These are phyloP conservation scores for Abrus precatorius DNA, from an alignment of 306 rosid genomes.

Conservation along the genomic window DNA sequence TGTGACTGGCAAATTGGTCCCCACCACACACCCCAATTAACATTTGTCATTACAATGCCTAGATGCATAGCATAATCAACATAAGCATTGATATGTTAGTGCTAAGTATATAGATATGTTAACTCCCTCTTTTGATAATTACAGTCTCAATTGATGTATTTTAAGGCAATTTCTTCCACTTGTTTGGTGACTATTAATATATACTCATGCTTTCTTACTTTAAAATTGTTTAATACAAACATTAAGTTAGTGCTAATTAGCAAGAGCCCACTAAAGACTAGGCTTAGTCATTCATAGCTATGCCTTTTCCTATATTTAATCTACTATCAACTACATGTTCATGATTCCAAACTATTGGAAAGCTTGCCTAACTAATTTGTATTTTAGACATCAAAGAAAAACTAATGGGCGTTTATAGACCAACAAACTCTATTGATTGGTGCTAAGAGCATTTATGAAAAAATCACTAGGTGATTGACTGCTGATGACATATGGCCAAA, in stretches of 20 bases:
- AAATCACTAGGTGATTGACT: conserved; percentile 12
- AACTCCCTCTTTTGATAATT: neutral
- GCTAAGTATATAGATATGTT: neutral
- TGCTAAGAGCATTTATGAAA: conserved; percentile 4
- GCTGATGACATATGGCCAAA: neutral
- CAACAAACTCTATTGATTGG: neutral
- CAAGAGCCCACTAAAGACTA: conserved; percentile 43
- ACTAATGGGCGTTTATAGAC: neutral
- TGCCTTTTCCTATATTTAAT: conserved; percentile 9
- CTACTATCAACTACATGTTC: neutral
- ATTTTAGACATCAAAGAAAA: neutral
- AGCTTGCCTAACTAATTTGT: neutral
- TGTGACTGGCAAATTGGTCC: conserved; percentile 29
- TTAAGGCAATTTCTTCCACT: conserved; percentile 34
- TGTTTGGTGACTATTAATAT: conserved; percentile 35
- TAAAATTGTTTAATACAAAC: conserved; percentile 31
- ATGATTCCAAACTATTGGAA: conserved; percentile 4
- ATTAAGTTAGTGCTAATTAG: conserved; percentile 40
- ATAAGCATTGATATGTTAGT: conserved; percentile 11
- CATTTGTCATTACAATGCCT: neutral
- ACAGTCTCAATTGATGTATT: neutral
- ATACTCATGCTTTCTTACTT: conserved; percentile 42
- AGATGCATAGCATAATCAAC: conserved; percentile 26
- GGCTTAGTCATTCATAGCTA: conserved; percentile 31
- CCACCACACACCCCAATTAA: conserved; percentile 31